Base-by-base conservation (phyloP, 179 eudicot genomes). In the Silene noctiflora region DNA sequence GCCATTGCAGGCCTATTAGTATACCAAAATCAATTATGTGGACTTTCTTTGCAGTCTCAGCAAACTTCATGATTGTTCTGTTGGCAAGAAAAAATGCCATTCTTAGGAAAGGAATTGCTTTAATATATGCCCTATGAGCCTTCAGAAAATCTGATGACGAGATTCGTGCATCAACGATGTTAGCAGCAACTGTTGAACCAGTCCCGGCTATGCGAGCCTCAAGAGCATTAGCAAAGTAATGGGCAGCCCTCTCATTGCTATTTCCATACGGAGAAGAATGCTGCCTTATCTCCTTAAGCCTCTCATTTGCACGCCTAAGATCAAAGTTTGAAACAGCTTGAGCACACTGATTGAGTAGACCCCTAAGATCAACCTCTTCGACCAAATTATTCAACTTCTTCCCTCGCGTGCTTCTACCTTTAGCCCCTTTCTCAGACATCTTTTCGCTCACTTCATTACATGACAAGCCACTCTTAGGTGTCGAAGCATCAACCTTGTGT, bases 1-100 rank as follows among this genome's bases (percentile, higher is more conserved):
- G 91, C 96, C 92, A 91, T 70, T 89, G 90, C 71, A 91, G 76
- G 74, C 96, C 93, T 35, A 79, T 75, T 13, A 78, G 56, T 55
- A 90, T 82, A 19, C 96, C 96, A 65, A 87, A 89, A 82, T 91
- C 91, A 60, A 89, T 81, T 17, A 91, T 83, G 77, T 91, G 93
- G 70, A 91, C 77, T 24, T 59, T 77, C n/a, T 83, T 67, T 31
- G 84, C 84, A 17, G 82, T 83, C 70, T 42, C 77, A 19, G 85
- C 82, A 20, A 76, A 63, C 21, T 81, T 81, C 72, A 73, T 7
- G 31, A 91, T 83, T 42, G 79, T 77, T 29, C 75, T 81, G 80
- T 85, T 87, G 0, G 90, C 77, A 11, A 86, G 51, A 67, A 79
- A 85, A 62, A 62, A 86, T 0, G 88, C 75, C 24, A 84, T 83